These are phyloP conservation scores for Neolentinus lepideus DNA, from an alignment of 1,284 basidiomycete species.

Conservation along the genomic window DNA sequence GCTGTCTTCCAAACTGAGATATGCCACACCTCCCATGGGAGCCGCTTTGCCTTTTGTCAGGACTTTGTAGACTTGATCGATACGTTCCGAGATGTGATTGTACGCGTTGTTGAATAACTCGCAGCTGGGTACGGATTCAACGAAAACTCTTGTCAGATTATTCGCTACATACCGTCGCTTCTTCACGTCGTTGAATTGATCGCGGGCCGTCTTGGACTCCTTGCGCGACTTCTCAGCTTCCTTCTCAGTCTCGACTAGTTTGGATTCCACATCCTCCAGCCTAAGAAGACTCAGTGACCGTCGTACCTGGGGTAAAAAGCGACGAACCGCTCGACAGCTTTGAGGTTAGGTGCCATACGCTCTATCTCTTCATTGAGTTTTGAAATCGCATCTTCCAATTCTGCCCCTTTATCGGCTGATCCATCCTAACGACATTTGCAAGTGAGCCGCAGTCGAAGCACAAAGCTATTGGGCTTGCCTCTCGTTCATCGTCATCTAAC, in stretches of 20 bases:
- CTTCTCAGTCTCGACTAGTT: conserved; percentile 65
- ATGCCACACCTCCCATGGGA: conserved; percentile 94
- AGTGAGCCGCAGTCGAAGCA: not conserved
- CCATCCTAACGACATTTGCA: conserved; percentile 43
- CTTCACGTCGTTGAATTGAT: conserved; percentile 87
- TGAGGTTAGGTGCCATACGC: conserved; percentile 93
- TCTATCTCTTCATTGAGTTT: conserved; percentile 83
- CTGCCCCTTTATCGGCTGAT: conserved; percentile 58
- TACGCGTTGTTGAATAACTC: conserved; percentile 97
- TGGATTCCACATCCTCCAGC: conserved; percentile 87
- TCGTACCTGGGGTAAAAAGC: conserved; percentile 5
- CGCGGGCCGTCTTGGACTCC: conserved; percentile 83
- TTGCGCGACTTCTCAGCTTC: conserved; percentile 76
- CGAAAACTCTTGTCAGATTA: not conserved
- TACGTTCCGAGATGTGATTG: conserved; percentile 90
- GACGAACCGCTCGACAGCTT: conserved; percentile 80
- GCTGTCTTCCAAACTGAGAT: conserved; percentile 91
- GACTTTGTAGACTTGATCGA: conserved; percentile 97
- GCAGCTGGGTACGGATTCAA: conserved; percentile 32
- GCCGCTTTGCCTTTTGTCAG: conserved; percentile 91
- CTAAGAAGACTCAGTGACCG: conserved; percentile 26
- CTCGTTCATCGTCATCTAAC: conserved; percentile 80
- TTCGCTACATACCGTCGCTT: conserved; percentile 54
- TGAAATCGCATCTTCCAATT: conserved; percentile 73
- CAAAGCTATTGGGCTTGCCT: conserved; percentile 35